phyloP scores from a whole-genome alignment of 2,329 filamentous ascomycete genomes.

The Pseudocercospora fuligena region DNA sequence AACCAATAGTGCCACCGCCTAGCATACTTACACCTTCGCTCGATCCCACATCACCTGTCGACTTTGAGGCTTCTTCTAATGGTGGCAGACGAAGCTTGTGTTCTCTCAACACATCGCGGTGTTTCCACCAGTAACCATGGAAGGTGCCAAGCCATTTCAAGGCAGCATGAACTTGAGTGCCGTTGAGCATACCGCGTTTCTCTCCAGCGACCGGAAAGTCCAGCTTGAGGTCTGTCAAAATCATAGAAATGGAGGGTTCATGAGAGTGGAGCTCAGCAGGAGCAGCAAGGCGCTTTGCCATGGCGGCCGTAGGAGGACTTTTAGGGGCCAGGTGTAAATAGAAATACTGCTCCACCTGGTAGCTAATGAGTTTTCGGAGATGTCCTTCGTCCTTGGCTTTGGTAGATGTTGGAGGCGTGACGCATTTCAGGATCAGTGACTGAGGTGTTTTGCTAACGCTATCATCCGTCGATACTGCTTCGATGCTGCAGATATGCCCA shows the following conservation, averaged over 20 bases:
- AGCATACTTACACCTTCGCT: constrained; percentile 15
- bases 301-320: constrained; percentile 51
- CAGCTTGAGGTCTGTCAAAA: constrained; percentile 62
- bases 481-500: constrained; percentile 60
- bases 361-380: constrained; percentile 68
- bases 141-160: constrained; percentile 68
- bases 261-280: neutral
- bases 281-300: constrained; percentile 54
- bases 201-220: constrained; percentile 62
- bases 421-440: constrained; percentile 62
- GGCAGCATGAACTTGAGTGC: constrained; percentile 57
- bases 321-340: constrained; percentile 61
- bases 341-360: constrained; percentile 70
- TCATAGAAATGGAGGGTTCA: constrained; percentile 54
- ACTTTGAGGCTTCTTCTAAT: constrained; percentile 53
- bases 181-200: constrained; percentile 55
- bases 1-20: too few relatives aligned
- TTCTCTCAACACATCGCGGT: constrained; percentile 35
- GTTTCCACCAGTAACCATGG: constrained; percentile 60
- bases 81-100: constrained; percentile 58
- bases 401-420: constrained; percentile 56
- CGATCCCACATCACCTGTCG: neutral
- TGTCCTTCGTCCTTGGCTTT: constrained; percentile 63
- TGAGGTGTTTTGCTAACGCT: constrained; percentile 15
- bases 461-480: constrained; percentile 41